Percentiles rank a stretch among this genome's conserved stretches.
These are phyloP conservation scores for Sphagnum fallax DNA, from an alignment of 228 moss, liverwort and hornwort genomes.

Conservation along the genomic window DNA sequence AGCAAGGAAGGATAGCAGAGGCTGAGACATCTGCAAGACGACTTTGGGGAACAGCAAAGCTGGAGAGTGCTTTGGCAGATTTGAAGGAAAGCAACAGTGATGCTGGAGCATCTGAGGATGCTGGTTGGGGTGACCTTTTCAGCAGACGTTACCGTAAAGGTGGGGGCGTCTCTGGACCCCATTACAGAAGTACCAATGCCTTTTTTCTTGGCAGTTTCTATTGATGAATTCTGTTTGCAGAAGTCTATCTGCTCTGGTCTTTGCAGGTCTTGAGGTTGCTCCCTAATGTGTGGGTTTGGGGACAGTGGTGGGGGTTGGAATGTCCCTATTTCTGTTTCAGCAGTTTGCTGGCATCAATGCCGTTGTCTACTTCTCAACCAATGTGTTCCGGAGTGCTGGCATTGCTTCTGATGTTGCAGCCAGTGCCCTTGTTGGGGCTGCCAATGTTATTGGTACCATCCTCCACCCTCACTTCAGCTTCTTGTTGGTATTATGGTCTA, in stretches of 20 bases:
- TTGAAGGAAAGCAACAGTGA: constrained; percentile 35
- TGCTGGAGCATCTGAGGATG: constrained; percentile 42
- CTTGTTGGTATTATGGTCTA: no score
- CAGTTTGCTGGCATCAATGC: constrained; percentile 99
- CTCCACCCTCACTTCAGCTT: no score
- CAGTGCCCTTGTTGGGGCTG: constrained; percentile 94
- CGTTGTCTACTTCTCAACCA: constrained; percentile 90
- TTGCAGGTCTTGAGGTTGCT: not conserved
- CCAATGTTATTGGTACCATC: constrained; percentile 71
- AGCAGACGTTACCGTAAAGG: constrained; percentile 50
- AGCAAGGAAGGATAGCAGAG: constrained; percentile 51
- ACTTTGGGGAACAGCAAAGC: constrained; percentile 50
- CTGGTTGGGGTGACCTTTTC: constrained; percentile 52
- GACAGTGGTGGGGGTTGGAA: constrained; percentile 77
- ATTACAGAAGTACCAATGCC: no score
- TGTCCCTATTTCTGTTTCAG: constrained; percentile 82
- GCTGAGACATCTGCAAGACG: constrained; percentile 39
- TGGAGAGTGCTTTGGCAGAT: constrained; percentile 48
- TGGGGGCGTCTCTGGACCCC: not conserved
- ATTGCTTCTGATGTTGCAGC: constrained; percentile 96
- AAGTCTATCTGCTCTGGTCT: no score
- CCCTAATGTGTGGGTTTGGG: constrained; percentile 12
- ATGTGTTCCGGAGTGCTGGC: constrained; percentile 86
- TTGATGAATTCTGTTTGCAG: no score
- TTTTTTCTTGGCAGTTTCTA: no score